Evolutionary conservation across 495 filamentous ascomycete genomes (phyloP).

Genomic region (Bryoglossum gracile): DNA sequence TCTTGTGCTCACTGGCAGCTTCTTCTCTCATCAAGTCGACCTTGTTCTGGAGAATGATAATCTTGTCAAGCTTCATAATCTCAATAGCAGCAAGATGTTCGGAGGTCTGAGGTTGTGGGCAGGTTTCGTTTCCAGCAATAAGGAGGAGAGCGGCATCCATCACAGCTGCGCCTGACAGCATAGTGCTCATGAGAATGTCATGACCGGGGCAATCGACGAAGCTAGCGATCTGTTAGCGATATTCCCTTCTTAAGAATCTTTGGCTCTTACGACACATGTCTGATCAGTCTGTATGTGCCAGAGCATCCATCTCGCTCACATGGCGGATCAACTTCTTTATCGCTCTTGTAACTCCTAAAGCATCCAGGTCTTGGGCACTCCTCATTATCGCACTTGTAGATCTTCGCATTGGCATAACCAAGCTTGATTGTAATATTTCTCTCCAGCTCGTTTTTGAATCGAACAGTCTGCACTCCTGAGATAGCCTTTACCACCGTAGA

Average conservation of each 20-base stretch:
- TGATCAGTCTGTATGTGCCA: constrained; percentile 74
- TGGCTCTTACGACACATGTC: constrained; percentile 75
- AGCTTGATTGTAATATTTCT: constrained; percentile 99
- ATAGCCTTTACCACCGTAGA: constrained; percentile 98
- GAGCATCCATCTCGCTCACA: constrained; percentile 89
- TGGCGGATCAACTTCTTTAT: constrained; percentile 92
- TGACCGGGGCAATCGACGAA: constrained; percentile 99
- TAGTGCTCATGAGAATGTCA: constrained; percentile 99
- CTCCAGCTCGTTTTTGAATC: constrained; percentile 99
- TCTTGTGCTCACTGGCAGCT: constrained; percentile 81
- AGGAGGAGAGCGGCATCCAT: constrained; percentile 97
- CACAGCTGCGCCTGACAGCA: constrained; percentile 98
- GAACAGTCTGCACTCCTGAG: constrained; percentile 95
- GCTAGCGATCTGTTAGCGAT: constrained; percentile 30
- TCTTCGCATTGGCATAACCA: constrained; percentile 97
- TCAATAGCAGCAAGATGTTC: constrained; percentile 98
- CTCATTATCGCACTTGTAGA: constrained; percentile 94
- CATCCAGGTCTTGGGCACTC: constrained; percentile 90
- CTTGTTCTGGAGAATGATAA: constrained; percentile 99
- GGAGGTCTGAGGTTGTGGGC: constrained; percentile 97
- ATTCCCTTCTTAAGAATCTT: not conserved
- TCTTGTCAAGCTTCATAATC: constrained; percentile 97
- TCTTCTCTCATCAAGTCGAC: constrained; percentile 97
- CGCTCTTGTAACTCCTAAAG: constrained; percentile 95
- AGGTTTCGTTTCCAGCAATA: constrained; percentile 97